Evolutionary conservation across 2,329 filamentous ascomycete species (phyloP).

Genomic region (Zasmidium cellare): DNA sequence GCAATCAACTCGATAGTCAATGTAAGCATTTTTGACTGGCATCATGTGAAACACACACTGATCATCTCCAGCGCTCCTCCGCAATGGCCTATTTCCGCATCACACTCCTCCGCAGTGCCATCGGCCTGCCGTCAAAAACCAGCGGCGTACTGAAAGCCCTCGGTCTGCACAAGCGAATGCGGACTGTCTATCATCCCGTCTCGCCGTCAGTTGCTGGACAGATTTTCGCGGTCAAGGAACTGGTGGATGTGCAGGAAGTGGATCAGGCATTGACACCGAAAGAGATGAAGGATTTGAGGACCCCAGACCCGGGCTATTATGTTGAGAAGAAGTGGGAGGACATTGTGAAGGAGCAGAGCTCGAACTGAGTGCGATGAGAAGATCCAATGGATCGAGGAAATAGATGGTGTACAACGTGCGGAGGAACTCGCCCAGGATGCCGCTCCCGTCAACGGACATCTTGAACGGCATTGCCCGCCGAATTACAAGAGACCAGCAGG

Average conservation of each 20-base stretch:
- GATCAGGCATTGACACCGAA: slow-evolving; percentile 61
- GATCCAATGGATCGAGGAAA: too few species aligned
- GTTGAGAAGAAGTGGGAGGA: slow-evolving; percentile 59
- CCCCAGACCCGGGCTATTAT: slow-evolving; percentile 78
- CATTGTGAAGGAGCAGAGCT: slow-evolving; percentile 6
- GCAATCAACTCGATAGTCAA: neutral
- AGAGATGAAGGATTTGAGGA: slow-evolving; percentile 70
- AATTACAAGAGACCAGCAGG: too few species aligned
- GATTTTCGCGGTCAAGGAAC: slow-evolving; percentile 91
- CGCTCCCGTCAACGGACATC: too few species aligned
- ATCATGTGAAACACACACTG: neutral
- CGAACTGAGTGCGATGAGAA: neutral
- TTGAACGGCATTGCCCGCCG: too few species aligned
- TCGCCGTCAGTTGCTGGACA: slow-evolving; percentile 79
- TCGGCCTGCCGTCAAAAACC: slow-evolving; percentile 76
- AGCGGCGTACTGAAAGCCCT: slow-evolving; percentile 80
- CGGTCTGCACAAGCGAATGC: slow-evolving; percentile 79
- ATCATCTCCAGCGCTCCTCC: neutral
- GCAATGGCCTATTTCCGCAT: slow-evolving; percentile 72
- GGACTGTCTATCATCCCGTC: slow-evolving; percentile 87
- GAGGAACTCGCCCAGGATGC: too few species aligned
- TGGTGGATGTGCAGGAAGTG: slow-evolving; percentile 81
- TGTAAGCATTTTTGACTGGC: neutral
- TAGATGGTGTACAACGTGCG: too few species aligned
- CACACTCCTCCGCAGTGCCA: slow-evolving; percentile 84